Evolutionary conservation across 2,329 filamentous ascomycete genomes (phyloP), one percentile per base, ranked within the genome.

Genomic region (Pseudohalonectria lignicola): DNA sequence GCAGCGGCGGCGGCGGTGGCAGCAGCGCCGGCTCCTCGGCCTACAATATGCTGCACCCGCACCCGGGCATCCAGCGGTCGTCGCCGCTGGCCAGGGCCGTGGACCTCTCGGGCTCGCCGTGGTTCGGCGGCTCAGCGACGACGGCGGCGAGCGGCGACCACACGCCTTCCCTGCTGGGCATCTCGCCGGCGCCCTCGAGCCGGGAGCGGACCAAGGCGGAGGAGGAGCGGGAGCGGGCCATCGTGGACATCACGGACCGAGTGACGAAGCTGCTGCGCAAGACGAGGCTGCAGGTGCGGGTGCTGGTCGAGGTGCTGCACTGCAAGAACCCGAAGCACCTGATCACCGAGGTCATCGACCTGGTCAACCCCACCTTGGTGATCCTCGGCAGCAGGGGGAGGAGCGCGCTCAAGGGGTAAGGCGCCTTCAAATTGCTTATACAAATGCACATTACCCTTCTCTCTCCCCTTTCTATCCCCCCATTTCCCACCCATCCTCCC

Each of bases 311-410:
- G 61, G 90, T 96, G 20, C 82, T 98, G 47, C 92, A 96, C 61
- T 96, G 92, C 79, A 96, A 95, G 69, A 95, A 85, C 53, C 87
- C 92, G 4, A 90, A 92, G 58, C 88, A 95, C 57, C 73, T 96
- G 65, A 87, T 98, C 46, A 94, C 87, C 1, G 92, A 96, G 65
- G 87, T 95, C 63, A 96, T 98, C 59, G 92, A 98, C 57, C 76
- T 86, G 45, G 74, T 96, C 37, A 84, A 82, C 46, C 92, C 92
- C 4, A 96, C 90, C 1, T 67, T 98, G 42, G 90, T 95, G 16
- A 86, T 98, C 47, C 76, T 96, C 41, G 92, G 92, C 36, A 94
- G 87, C 44, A 74, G 92, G 49, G 92, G 92, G 21, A 77, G 88
- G 46, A 94, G 86, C 58, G 86, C 87, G 31, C 67, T 98, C 39